phyloP scores from a whole-genome alignment of 1,139 yeast genomes.

The Yamadazyma atlantica region DNA sequence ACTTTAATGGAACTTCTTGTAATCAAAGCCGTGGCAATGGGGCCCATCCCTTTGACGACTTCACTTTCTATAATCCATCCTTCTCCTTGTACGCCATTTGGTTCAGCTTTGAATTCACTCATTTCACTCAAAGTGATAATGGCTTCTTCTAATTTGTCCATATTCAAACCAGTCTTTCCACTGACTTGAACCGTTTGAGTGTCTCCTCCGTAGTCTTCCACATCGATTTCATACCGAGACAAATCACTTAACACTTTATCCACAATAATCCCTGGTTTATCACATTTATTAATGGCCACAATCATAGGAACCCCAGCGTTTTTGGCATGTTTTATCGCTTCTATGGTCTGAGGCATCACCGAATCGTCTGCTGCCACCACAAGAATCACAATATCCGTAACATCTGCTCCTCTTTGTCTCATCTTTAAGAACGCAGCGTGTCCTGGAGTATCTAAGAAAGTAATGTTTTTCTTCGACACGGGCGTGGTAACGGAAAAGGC shows the following conservation, averaged over 20 bases:
- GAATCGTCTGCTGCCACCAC: slow-evolving; percentile 99
- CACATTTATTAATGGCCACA: slow-evolving; percentile 92
- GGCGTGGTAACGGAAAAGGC: slow-evolving; percentile 89
- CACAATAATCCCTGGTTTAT: slow-evolving; percentile 70
- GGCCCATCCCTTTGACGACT: slow-evolving; percentile 80
- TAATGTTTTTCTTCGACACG: slow-evolving; percentile 68
- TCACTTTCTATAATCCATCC: slow-evolving; percentile 93
- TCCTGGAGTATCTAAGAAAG: slow-evolving; percentile 96
- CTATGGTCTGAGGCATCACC: slow-evolving; percentile 96
- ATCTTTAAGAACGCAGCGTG: slow-evolving; percentile 95
- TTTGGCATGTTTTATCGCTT: slow-evolving; percentile 92
- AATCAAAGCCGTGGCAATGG: slow-evolving; percentile 81
- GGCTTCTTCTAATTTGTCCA: slow-evolving; percentile 89
- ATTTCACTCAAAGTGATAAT: slow-evolving; percentile 82
- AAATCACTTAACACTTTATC: slow-evolving; percentile 77
- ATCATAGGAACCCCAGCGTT: slow-evolving; percentile 82
- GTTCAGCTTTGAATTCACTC: slow-evolving; percentile 72
- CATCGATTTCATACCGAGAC: slow-evolving; percentile 73
- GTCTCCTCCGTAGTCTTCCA: slow-evolving; percentile 95
- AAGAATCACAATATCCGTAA: slow-evolving; percentile 87
- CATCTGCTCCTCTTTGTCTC: slow-evolving; percentile 95
- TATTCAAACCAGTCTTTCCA: slow-evolving; percentile 79
- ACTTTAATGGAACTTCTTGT: slow-evolving; percentile 73
- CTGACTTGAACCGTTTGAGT: slow-evolving; percentile 87
- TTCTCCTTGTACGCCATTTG: slow-evolving; percentile 56